Base-by-base conservation (phyloP, 768 basidiomycete genomes). In the Rhodosporidiobolus sp. region DNA sequence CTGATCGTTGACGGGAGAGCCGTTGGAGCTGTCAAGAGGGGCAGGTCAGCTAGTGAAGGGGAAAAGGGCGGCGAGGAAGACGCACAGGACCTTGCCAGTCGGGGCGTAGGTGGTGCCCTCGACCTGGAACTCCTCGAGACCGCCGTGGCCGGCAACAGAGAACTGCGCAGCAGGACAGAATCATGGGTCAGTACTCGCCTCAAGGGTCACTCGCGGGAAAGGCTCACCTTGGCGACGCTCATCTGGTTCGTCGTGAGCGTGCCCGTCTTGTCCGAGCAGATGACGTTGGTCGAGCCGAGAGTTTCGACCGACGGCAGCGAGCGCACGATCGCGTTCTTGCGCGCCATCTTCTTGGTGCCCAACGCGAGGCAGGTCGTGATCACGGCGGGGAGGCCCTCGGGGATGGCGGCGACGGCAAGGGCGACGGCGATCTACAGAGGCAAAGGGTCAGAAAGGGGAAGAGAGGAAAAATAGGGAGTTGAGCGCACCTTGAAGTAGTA, bases 321-420 rank as follows among this genome's bases (percentile, higher is more conserved):
- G 77, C 94, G 84, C 65, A 99, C 95, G 78, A 99, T 99, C 3
- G 95, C 95, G 73, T 97, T 96, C 83, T 94, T 91, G 84, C 96
- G 91, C 1, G 95, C 94, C 95, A 99, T 99, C 82, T 96, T 97
- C 84, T 96, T 94, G 26, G 95, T 97, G 28, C 95, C 96, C 22
- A 99, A 85, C 17, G 96, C 94, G 50, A 99, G 82, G 81, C 94
- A 97, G 17, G 94, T 94, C 14, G 95, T 99, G 79, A 98, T 96
- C 69, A 99, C 95, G 62, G 94, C 94, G 48, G 95, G 94, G n/a
- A 99, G 83, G 70, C 95, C 95, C 82, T 99, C 95, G 0, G 96
- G 95, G 79, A 98, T 99, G 52, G 95, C 95, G 69, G 95, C 95
- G 52, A 99, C 95, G n/a, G 96, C 95, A 56, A 99, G 84, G 9